Percentiles rank a stretch among this genome's conserved stretches.
Evolutionary conservation across 768 basidiomycete species (phyloP).

Genomic region (Calvatia gigantea): DNA sequence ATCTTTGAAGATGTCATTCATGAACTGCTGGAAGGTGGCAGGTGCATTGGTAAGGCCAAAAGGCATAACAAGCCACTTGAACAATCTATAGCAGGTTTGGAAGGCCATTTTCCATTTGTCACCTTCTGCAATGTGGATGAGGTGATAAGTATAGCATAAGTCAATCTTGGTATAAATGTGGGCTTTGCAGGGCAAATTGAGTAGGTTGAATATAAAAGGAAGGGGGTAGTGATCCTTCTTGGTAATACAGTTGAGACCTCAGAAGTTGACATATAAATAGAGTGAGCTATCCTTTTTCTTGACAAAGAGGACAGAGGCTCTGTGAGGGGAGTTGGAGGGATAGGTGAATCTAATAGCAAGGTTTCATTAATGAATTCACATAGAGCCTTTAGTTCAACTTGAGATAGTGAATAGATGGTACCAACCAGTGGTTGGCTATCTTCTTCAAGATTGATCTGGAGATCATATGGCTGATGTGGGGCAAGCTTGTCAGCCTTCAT

Average conservation of each 20-base stretch:
- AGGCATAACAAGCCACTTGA: slow-evolving; percentile 35
- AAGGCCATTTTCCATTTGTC: slow-evolving; percentile 36
- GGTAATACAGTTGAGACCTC: slow-evolving; percentile 25
- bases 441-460: no score
- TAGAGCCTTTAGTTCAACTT: no score
- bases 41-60: slow-evolving; percentile 31
- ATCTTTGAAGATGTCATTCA: slow-evolving; percentile 30
- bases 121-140: slow-evolving; percentile 30
- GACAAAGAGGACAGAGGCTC: slow-evolving; percentile 12
- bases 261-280: slow-evolving; percentile 16
- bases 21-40: slow-evolving; percentile 32
- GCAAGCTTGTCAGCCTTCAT: background rate
- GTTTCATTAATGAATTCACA: background rate
- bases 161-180: slow-evolving; percentile 28
- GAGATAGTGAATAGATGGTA: no score
- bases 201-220: slow-evolving; percentile 28
- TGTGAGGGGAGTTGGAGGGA: background rate
- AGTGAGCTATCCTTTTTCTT: slow-evolving; percentile 11
- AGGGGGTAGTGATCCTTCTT: slow-evolving; percentile 33
- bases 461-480: background rate
- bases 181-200: slow-evolving; percentile 21
- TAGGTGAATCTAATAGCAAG: background rate
- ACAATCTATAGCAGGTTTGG: slow-evolving; percentile 28
- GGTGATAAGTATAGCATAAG: slow-evolving; percentile 31
- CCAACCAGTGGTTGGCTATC: no score